Evolutionary conservation across 2,329 filamentous ascomycete genomes (phyloP).

Genomic region (Bretziella fagacearum): DNA sequence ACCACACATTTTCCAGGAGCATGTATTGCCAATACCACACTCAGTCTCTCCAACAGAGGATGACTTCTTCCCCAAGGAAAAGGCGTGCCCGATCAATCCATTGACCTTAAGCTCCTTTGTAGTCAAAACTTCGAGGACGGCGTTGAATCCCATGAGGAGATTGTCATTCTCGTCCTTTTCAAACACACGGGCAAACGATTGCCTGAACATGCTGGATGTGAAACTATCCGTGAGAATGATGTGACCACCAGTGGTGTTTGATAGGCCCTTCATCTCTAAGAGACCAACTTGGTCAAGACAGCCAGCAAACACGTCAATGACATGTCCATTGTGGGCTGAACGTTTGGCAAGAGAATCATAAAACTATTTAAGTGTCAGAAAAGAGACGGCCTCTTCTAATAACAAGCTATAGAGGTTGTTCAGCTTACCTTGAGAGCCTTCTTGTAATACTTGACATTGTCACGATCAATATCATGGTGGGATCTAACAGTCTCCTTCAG

Average conservation of each 20-base stretch:
- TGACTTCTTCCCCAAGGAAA: constrained; percentile 96
- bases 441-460: constrained; percentile 99
- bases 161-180: constrained; percentile 94
- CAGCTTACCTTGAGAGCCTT: constrained; percentile 73
- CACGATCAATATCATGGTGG: constrained; percentile 95
- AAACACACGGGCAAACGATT: constrained; percentile 92
- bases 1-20: constrained; percentile 99
- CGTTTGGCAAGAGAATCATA: constrained; percentile 90
- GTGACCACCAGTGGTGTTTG: constrained; percentile 90
- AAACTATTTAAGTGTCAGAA: constrained; percentile 38
- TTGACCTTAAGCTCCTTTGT: constrained; percentile 98
- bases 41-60: constrained; percentile 94
- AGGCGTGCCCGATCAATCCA: constrained; percentile 86
- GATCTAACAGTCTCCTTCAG: constrained; percentile 91
- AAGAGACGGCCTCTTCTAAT: constrained; percentile 18
- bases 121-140: constrained; percentile 83
- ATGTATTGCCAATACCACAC: constrained; percentile 95
- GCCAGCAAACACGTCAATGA: constrained; percentile 94
- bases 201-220: constrained; percentile 97
- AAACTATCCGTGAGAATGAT: constrained; percentile 98
- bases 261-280: constrained; percentile 92
- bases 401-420: background rate
- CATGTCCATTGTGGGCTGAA: constrained; percentile 88
- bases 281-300: constrained; percentile 95
- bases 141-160: constrained; percentile 95